Conservation (phyloP, 2,329 filamentous ascomycete genomes). For the Atkinsonella texensis region DNA sequence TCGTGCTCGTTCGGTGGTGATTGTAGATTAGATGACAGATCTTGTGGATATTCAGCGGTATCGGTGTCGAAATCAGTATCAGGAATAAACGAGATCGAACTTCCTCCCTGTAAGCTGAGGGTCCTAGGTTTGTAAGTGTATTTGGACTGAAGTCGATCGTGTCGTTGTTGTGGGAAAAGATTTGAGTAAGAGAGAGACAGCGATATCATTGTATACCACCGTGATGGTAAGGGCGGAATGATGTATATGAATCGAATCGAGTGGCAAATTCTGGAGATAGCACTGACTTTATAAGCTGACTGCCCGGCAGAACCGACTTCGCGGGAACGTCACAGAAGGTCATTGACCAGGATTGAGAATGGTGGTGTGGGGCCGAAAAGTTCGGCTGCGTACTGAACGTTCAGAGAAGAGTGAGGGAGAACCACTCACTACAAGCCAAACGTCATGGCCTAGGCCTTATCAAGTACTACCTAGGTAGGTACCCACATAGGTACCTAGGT, state of each 20-base stretch:
- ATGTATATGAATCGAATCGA: neutral
- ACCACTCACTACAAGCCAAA: neutral
- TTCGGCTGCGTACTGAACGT: neutral
- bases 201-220: neutral
- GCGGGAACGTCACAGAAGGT: constrained; percentile 7
- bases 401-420: neutral
- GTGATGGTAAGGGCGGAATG: neutral
- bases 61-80: neutral
- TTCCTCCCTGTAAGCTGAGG: neutral
- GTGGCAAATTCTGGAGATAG: constrained; percentile 5
- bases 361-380: constrained; percentile 1
- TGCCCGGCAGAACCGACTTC: constrained; percentile 6
- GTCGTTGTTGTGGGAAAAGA: neutral
- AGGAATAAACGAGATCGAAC: neutral
- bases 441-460: neutral
- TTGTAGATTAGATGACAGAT: neutral
- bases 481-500: neutral
- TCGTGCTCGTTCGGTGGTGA: neutral
- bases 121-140: neutral
- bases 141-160: neutral
- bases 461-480: neutral
- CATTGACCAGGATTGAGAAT: constrained; percentile 5
- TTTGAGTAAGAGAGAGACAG: neutral
- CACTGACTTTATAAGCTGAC: constrained; percentile 6
- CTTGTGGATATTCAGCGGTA: neutral